Conservation (phyloP, 2,329 filamentous ascomycete species). For the Colletotrichum cordylinicola region DNA sequence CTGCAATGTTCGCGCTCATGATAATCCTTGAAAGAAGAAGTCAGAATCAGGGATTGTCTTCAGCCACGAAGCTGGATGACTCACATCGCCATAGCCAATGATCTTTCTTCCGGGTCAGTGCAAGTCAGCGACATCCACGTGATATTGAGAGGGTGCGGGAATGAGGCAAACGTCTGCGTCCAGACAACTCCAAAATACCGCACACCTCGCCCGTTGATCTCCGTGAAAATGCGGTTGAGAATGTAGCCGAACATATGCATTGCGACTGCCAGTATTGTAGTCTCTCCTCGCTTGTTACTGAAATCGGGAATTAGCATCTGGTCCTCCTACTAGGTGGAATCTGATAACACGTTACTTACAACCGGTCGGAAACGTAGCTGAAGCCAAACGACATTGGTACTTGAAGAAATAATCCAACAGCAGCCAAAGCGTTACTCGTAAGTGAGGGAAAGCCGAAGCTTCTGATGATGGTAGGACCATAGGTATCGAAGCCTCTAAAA, state of each 20-base stretch:
- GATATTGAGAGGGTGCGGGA: constrained; percentile 63
- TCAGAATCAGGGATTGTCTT: neutral
- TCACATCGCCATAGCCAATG: constrained; percentile 64
- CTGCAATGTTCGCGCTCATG: constrained; percentile 67
- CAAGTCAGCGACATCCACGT: constrained; percentile 65
- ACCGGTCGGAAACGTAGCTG: constrained; percentile 58
- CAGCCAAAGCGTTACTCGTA: constrained; percentile 57
- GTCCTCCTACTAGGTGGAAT: too few species aligned
- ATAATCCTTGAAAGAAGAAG: constrained; percentile 48
- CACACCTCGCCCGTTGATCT: constrained; percentile 44
- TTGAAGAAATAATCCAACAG: constrained; percentile 59
- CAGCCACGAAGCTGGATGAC: constrained; percentile 1
- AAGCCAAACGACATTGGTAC: constrained; percentile 57
- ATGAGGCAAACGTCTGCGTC: constrained; percentile 60
- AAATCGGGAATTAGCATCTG: neutral
- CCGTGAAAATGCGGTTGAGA: constrained; percentile 59
- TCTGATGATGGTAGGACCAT: constrained; percentile 59
- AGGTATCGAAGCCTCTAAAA: constrained; percentile 54
- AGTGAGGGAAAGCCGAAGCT: constrained; percentile 56
- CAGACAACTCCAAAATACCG: constrained; percentile 61
- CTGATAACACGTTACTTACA: constrained; percentile 37
- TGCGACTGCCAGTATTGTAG: constrained; percentile 53
- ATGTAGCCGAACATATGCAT: constrained; percentile 57
- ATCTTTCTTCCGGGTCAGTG: constrained; percentile 61
- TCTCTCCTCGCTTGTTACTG: constrained; percentile 55